phyloP scores from a whole-genome alignment of 805 yeast genomes.

The Saccharomycopsis guyanensis region DNA sequence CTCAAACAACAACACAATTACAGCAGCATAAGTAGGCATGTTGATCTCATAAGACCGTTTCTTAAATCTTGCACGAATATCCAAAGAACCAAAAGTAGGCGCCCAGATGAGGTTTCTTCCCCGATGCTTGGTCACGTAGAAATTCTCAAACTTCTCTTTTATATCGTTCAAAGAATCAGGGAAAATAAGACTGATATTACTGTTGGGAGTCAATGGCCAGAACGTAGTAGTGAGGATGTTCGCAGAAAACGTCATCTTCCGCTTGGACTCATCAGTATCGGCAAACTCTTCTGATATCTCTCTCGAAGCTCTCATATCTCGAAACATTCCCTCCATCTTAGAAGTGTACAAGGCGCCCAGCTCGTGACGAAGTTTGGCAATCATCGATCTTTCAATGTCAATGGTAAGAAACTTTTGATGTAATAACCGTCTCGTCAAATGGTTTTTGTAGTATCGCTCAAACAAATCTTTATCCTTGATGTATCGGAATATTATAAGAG shows the following conservation, averaged over 20 bases:
- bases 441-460: constrained; percentile 78
- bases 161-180: constrained; percentile 31
- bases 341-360: constrained; percentile 74
- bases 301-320: constrained; percentile 59
- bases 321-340: constrained; percentile 78
- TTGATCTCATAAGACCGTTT: constrained; percentile 68
- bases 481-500: constrained; percentile 57
- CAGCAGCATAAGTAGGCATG: constrained; percentile 74
- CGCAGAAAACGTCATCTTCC: constrained; percentile 37
- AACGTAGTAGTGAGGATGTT: constrained; percentile 52
- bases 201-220: constrained; percentile 52
- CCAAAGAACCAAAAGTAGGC: constrained; percentile 76
- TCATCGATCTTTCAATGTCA: constrained; percentile 64
- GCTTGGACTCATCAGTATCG: constrained; percentile 24
- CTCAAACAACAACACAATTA: constrained; percentile 66
- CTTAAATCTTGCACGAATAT: constrained; percentile 62
- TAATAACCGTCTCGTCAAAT: constrained; percentile 71
- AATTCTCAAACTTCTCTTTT: constrained; percentile 40
- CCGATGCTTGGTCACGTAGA: constrained; percentile 42
- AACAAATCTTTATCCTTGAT: constrained; percentile 79
- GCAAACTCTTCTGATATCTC: constrained; percentile 39
- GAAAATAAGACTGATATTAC: constrained; percentile 20
- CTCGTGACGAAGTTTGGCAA: constrained; percentile 63
- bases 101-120: constrained; percentile 71
- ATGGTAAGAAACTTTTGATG: constrained; percentile 32